Evolutionary conservation across 2,329 filamentous ascomycete species (phyloP), one percentile per base, ranked within the genome.

Genomic region (Leptographium wingfieldii): DNA sequence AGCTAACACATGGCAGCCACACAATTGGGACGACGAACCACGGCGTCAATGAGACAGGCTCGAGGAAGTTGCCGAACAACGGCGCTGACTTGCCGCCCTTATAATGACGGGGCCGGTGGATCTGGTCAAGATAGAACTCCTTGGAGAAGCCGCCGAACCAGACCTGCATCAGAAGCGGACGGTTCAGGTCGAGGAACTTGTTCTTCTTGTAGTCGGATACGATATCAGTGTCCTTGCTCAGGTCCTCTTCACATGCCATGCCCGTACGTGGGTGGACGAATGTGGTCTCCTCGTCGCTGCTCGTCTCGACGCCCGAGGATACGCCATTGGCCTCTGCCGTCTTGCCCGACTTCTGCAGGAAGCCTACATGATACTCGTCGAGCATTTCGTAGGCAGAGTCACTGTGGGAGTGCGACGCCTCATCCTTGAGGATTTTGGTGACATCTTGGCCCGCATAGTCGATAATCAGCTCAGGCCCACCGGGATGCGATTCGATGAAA

Each of bases 11-110:
- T n/a, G 94, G 94, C 51, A 94, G 71, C 94, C 94, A 99, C 1
- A 95, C 62, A 0, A 78, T 78, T 3, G 94, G 94, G 12, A 99
- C 80, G 53, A 95, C 72, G 84, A 87, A 99, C 94, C 94, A 99
- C 1, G 94, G 83, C 2, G 94, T 99, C 79, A 92, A 88, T 72
- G 86, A 92, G 61, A 99, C 76, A n/a, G 94, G 94, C 75, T 99
- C 94, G n/a, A 99, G 78, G 72, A 99, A 95, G 75, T 99, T 97
- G 62, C 94, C 94, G 73, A 99, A 99, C 29, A 99, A 75, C 25
- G 94, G 94, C 46, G 94, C 94, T 7, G 91, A 96, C 63, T 85
- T 84, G 61, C 94, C 94, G 65, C 92, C 92, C 71, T 86, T 95
- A 80, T 97, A 99, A 73, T 99, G 92, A 61, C 94, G 85, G 22